Percentiles rank a stretch among this genome's conserved stretches.
Evolutionary conservation across 352 stramenopile species (phyloP).

Genomic region (Globisporangium paroecandrum): DNA sequence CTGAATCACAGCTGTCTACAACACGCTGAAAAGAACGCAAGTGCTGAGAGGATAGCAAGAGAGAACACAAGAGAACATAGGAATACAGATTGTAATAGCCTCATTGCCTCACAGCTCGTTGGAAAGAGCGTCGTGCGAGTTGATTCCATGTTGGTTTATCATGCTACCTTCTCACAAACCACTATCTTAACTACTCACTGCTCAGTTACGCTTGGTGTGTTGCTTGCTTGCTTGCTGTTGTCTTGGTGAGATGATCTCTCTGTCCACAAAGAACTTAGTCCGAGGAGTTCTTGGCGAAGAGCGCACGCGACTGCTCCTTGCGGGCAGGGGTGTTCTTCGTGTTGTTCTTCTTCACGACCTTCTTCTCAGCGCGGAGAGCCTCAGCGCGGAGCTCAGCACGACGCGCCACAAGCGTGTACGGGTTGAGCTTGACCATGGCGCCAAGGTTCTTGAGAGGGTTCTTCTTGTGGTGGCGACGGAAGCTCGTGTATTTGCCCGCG

Average conservation of each 20-base stretch:
- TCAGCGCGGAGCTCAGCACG: conserved; percentile 87
- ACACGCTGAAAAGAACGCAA: background rate
- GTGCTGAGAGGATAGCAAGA: background rate
- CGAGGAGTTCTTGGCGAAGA: conserved; percentile 79
- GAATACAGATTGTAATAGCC: conserved; percentile 7
- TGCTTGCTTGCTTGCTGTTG: conserved; percentile 9
- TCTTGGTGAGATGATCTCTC: background rate
- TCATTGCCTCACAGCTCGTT: conserved; percentile 10
- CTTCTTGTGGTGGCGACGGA: conserved; percentile 94
- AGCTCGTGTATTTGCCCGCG: conserved; percentile 89
- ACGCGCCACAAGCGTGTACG: conserved; percentile 93
- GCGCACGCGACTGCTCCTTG: conserved; percentile 69
- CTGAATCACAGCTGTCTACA: no score
- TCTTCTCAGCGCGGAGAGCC: conserved; percentile 87
- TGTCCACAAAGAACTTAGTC: conserved; percentile 44
- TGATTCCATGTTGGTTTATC: background rate
- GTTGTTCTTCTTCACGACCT: conserved; percentile 85
- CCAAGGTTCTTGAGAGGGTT: conserved; percentile 96
- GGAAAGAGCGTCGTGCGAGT: background rate
- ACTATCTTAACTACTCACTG: background rate
- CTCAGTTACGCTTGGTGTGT: background rate
- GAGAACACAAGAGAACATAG: background rate
- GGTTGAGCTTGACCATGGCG: conserved; percentile 96
- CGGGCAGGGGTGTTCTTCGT: conserved; percentile 72
- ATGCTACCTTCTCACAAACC: background rate